Percentiles rank a stretch among this genome's conserved stretches.
Conservation (phyloP, 441 rosid species). For the Syzygium malaccense region DNA sequence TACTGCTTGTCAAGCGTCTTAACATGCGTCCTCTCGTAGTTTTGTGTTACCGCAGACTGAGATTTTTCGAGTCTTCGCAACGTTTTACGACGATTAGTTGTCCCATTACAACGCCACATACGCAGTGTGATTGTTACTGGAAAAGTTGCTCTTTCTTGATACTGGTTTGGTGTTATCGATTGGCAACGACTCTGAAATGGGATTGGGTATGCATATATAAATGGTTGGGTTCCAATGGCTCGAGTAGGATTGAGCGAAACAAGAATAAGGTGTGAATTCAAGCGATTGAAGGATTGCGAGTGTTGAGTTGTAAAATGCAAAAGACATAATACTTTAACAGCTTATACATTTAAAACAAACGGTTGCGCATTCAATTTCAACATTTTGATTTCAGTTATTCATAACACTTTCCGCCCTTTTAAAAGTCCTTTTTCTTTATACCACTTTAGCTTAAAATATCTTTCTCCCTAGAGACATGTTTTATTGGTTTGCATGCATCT, state of each 20-base stretch:
- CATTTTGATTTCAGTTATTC: neutral
- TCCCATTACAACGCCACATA: neutral
- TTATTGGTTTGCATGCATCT: neutral
- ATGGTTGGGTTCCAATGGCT: neutral
- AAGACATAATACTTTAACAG: accelerated
- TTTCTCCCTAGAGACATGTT: accelerated
- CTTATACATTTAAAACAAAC: accelerated
- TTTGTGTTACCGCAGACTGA: neutral
- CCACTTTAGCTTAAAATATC: neutral
- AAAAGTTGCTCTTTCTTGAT: neutral
- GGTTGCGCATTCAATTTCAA: accelerated
- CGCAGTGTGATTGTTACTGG: neutral
- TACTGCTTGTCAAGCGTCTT: neutral
- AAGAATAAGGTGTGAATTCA: neutral
- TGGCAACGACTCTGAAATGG: neutral
- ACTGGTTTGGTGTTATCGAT: neutral
- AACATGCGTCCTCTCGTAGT: neutral
- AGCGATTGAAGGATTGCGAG: neutral
- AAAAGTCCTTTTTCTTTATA: neutral
- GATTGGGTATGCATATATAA: neutral
- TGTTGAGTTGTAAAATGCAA: neutral
- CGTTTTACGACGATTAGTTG: too few species aligned
- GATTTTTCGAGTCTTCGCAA: neutral
- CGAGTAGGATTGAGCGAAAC: neutral
- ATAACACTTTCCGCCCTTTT: accelerated